Base-by-base conservation (phyloP, 345 rosid genomes). In the Hevea brasiliensis region DNA sequence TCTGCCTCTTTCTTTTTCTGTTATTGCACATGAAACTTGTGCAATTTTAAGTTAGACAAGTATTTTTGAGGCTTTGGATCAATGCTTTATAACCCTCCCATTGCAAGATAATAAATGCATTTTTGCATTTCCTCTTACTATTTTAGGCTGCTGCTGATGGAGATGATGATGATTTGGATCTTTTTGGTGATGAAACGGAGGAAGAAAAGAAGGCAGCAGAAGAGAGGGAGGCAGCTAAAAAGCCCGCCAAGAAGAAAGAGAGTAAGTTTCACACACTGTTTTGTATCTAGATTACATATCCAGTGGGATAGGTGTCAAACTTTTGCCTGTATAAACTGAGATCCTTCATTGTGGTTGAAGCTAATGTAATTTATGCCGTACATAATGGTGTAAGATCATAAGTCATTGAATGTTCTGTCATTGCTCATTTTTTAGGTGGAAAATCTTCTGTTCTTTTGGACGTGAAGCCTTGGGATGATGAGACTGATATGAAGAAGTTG, bases 401-500 rank as follows among this genome's bases (percentile, higher is more conserved):
- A 32, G 37, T 32, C 37, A 32, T 32, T 32, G 3, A 1, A 32
- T 32, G 2, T 32, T 32, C n/a, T n/a, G n/a, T n/a, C n/a, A n/a
- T n/a, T n/a, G n/a, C n/a, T n/a, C n/a, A n/a, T 40, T 44, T 69
- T 44, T 7, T 64, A 92, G 98, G 97, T 82, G 98, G 98, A 35
- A 90, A 94, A 75, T 92, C 98, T 18, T 94, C 97, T 4, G 85
- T 94, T 41, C 95, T 94, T 35, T 15, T 94, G 94, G 98, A 92
- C 65, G 86, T 94, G 41, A 92, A 94, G 74, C 97, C 98, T 62
- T 94, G 97, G 97, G 98, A 94, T 77, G 98, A 94, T 68, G 98
- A 94, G 84, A 94, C 97, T 6, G 98, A 94, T 90, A 90, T 94
- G 98, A 91, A 87, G 89, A 90, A 90, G 78, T 79, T 94, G 64